Percentiles rank a stretch among this genome's conserved stretches.
Conservation (phyloP, 306 rosid species). For the Cercis canadensis region DNA sequence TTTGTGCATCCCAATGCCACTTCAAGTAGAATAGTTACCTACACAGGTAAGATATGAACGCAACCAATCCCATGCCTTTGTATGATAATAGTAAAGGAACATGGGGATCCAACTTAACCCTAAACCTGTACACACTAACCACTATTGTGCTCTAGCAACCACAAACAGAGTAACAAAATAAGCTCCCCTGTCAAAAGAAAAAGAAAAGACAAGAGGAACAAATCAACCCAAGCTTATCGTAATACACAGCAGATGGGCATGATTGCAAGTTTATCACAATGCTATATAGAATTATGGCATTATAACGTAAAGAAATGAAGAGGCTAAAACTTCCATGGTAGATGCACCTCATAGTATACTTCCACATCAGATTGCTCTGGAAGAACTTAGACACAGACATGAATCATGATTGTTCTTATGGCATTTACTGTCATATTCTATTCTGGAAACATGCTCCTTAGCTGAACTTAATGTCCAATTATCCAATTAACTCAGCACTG, state of each 20-base stretch:
- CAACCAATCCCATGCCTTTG: slow-evolving; percentile 50
- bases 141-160: slow-evolving; percentile 48
- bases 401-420: slow-evolving; percentile 14
- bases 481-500: slow-evolving; percentile 53
- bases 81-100: slow-evolving; percentile 47
- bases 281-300: slow-evolving; percentile 40
- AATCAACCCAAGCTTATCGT: slow-evolving; percentile 49
- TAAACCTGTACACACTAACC: slow-evolving; percentile 61
- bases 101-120: slow-evolving; percentile 57
- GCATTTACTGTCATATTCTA: slow-evolving; percentile 25
- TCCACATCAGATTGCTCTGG: slow-evolving; percentile 42
- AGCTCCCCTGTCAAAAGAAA: slow-evolving; percentile 58
- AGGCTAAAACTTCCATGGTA: slow-evolving; percentile 42
- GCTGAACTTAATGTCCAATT: slow-evolving; percentile 24
- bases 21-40: too few relatives aligned
- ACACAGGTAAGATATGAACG: slow-evolving; percentile 40
- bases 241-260: slow-evolving; percentile 57
- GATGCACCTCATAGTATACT: slow-evolving; percentile 41
- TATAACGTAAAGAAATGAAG: slow-evolving; percentile 38
- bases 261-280: slow-evolving; percentile 50
- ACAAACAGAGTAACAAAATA: slow-evolving; percentile 63
- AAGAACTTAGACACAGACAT: slow-evolving; percentile 27
- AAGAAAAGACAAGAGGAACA: slow-evolving; percentile 52
- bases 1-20: too few relatives aligned
- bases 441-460: slow-evolving; percentile 28